Base-by-base conservation (phyloP, 2,329 filamentous ascomycete genomes). In the Colletotrichum caudatum region DNA sequence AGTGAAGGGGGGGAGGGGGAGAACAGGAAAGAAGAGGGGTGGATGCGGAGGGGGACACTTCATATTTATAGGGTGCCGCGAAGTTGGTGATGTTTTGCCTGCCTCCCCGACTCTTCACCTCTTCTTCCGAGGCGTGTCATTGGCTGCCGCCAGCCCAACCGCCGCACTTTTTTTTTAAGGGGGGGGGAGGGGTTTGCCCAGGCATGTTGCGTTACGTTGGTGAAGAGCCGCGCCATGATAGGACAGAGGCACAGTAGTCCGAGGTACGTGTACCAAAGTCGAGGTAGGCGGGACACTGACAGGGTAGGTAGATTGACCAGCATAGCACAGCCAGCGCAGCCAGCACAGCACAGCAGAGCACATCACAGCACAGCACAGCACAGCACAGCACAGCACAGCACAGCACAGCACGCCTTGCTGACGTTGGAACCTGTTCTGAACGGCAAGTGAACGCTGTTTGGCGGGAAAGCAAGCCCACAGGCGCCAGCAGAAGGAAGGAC, bases 1-100 rank as follows among this genome's bases (percentile, higher is more conserved):
- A 82, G 85, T 80, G 84, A 82, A 85, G 85, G 85, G 62, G 54
- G 82, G 82, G 83, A 83, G 80, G 81, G 82, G 83, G 79, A 82
- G 80, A 81, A 82, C 80, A 82, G 78, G 78, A 75, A 78, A 76
- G 77, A 72, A 68, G 64, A 68, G 70, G 70, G 66, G 50, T 50
- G 50, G 41, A 20, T 58, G 33, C n/a, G 35, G 77, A 74, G 80
- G 80, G 78, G 75, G 76, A 73, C 66, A 73, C 72, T 58, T 71
- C 75, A 74, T 69, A 73, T 76, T 74, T 78, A 82, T 82, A 82
- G 83, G 50, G 61, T 37, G n/a, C 51, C 35, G n/a, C 46, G 35
- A 71, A 39, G 57, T 71, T 72, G 66, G 66, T 66, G 66, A 71
- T 72, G 70, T 44, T 72, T n/a, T 62, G 66, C 51, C 54, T 12